Evolutionary conservation across 1,284 basidiomycete genomes (phyloP).

Genomic region (Cryptococcus sp.): DNA sequence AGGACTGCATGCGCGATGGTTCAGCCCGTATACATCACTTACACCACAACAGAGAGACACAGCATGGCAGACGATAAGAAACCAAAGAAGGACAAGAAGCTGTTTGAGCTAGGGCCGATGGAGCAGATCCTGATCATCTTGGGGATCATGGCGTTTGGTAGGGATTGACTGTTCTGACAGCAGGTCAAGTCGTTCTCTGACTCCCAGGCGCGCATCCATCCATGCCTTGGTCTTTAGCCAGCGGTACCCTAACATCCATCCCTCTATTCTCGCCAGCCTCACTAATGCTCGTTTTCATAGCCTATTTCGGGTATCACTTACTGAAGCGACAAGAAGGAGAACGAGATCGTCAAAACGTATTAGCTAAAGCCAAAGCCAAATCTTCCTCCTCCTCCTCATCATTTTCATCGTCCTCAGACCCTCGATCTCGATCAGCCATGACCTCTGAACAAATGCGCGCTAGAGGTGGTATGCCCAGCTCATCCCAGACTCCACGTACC

Average conservation of each 20-base stretch:
- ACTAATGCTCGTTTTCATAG: conserved; percentile 30
- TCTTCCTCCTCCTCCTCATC: conserved; percentile 14
- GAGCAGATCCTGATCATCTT: conserved; percentile 31
- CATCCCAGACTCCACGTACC: conserved; percentile 11
- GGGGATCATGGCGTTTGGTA: conserved; percentile 30
- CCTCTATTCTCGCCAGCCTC: conserved; percentile 31
- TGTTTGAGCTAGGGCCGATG: conserved; percentile 30
- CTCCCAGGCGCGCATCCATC: conserved; percentile 21
- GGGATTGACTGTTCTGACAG: conserved; percentile 5
- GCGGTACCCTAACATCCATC: conserved; percentile 11
- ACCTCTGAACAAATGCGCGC: conserved; percentile 23
- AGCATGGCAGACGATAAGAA: conserved; percentile 16
- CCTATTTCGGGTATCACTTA: conserved; percentile 32
- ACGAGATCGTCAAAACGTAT: conserved; percentile 18
- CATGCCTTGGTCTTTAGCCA: conserved; percentile 19
- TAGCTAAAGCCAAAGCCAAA: conserved; percentile 16
- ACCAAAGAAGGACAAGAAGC: conserved; percentile 12
- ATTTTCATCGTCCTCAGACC: conserved; percentile 1
- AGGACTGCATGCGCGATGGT: neutral
- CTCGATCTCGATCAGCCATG: conserved; percentile 9
- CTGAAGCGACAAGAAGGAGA: conserved; percentile 30
- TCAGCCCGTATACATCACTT: neutral
- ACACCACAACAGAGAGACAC: neutral
- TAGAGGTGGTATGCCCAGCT: conserved; percentile 17
- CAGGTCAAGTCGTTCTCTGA: neutral